A percentile compares a stretch with the other conserved stretches of the same genome.
phyloP scores from a whole-genome alignment of 1,284 basidiomycete genomes.

The Coniferiporia sulphurascens region DNA sequence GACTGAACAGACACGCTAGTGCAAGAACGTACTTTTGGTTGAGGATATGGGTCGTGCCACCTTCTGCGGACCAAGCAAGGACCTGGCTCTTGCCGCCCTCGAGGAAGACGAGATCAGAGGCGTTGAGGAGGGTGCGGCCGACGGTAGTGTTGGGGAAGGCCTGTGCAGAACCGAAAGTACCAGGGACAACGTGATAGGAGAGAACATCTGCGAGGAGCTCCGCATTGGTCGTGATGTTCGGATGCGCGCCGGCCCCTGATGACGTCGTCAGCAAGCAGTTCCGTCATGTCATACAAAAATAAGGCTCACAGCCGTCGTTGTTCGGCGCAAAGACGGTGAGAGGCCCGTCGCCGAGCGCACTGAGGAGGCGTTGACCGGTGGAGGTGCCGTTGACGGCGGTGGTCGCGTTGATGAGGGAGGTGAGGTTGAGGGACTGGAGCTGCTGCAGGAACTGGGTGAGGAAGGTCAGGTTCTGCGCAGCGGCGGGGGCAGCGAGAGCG shows the following conservation, averaged over 20 bases:
- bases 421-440: conserved; percentile 35
- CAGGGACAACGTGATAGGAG: conserved; percentile 59
- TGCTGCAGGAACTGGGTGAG: conserved; percentile 31
- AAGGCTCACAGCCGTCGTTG: conserved; percentile 40
- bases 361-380: conserved; percentile 40
- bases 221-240: conserved; percentile 34
- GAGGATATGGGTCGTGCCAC: conserved; percentile 45
- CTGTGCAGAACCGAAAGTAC: conserved; percentile 40
- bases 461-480: conserved; percentile 28
- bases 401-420: conserved; percentile 33
- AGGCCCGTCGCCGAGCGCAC: conserved; percentile 31
- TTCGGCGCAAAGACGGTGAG: conserved; percentile 46
- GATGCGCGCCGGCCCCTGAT: conserved; percentile 31
- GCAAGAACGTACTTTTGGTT: conserved; percentile 43
- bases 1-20: conserved; percentile 10
- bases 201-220: conserved; percentile 42
- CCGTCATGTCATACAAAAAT: background rate
- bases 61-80: conserved; percentile 50
- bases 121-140: conserved; percentile 56
- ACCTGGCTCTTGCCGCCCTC: conserved; percentile 59
- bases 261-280: background rate
- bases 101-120: conserved; percentile 42
- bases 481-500: conserved; percentile 22
- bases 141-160: conserved; percentile 54
- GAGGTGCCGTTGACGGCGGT: conserved; percentile 37